Percentiles rank a stretch among this genome's conserved stretches.
Evolutionary conservation across 257 asterid species (phyloP).

Genomic region (Solanum chmielewskii): DNA sequence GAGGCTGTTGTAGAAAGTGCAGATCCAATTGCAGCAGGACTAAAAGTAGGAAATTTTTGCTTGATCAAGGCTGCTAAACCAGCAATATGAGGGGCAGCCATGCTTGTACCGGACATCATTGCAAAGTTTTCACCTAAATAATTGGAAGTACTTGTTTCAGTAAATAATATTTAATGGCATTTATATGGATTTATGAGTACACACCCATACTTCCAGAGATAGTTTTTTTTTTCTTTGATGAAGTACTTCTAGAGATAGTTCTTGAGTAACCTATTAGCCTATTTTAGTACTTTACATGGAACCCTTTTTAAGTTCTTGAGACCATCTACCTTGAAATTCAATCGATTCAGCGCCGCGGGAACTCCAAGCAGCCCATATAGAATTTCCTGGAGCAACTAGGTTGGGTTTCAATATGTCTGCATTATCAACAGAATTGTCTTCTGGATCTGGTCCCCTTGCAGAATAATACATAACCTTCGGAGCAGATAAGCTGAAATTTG

Average conservation of each 20-base stretch:
- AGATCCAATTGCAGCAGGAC: slow-evolving; percentile 83
- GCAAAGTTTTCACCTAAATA: slow-evolving; percentile 83
- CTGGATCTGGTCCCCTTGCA: slow-evolving; percentile 99
- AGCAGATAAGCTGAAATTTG: slow-evolving; percentile 68
- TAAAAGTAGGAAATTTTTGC: slow-evolving; percentile 60
- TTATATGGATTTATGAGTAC: background rate
- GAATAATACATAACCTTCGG: slow-evolving; percentile 93
- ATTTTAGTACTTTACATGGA: background rate
- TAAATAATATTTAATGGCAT: background rate
- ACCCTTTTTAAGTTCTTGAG: background rate
- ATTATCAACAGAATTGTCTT: slow-evolving; percentile 46
- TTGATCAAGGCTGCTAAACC: slow-evolving; percentile 86
- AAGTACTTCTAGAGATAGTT: background rate
- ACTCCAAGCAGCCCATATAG: slow-evolving; percentile 99
- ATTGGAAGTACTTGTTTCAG: background rate
- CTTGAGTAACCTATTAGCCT: background rate
- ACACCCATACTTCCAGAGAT: background rate
- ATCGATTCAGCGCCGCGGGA: slow-evolving; percentile 70
- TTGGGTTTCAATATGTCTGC: slow-evolving; percentile 91
- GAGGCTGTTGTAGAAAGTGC: slow-evolving; percentile 92
- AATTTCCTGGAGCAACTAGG: slow-evolving; percentile 90
- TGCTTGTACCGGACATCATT: slow-evolving; percentile 97
- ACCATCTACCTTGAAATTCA: slow-evolving; percentile 66
- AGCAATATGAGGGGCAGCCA: slow-evolving; percentile 98
- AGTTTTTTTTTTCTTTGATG: background rate